A percentile compares a stretch with the other conserved stretches of the same genome.
phyloP scores from a whole-genome alignment of 352 stramenopile genomes.

The Bremia lactucae region DNA sequence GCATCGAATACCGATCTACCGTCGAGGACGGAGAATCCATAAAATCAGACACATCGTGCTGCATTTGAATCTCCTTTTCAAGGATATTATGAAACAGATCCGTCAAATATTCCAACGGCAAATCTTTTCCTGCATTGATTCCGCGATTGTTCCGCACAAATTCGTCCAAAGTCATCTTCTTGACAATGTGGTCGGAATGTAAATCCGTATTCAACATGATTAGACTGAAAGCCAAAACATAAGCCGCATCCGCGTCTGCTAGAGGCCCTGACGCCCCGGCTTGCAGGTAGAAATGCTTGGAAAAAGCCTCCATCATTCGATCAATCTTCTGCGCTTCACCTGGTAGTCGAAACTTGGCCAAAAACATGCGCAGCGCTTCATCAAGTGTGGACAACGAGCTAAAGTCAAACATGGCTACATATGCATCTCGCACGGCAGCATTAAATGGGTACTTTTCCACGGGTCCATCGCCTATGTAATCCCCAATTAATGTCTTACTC shows the following conservation, averaged over 20 bases:
- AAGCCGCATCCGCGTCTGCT: slow-evolving; percentile 87
- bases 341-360: slow-evolving; percentile 92
- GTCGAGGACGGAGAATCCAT: slow-evolving; percentile 47
- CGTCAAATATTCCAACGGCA: slow-evolving; percentile 59
- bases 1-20: slow-evolving; percentile 79
- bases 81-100: slow-evolving; percentile 77
- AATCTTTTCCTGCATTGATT: slow-evolving; percentile 72
- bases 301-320: slow-evolving; percentile 94
- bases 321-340: slow-evolving; percentile 98
- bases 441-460: slow-evolving; percentile 96
- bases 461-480: slow-evolving; percentile 93
- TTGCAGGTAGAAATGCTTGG: slow-evolving; percentile 85
- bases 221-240: slow-evolving; percentile 95
- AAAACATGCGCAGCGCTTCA: slow-evolving; percentile 87
- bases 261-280: slow-evolving; percentile 44
- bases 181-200: slow-evolving; percentile 87
- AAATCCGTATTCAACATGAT: slow-evolving; percentile 99
- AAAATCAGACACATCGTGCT: slow-evolving; percentile 79
- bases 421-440: slow-evolving; percentile 67
- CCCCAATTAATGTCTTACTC: slow-evolving; percentile 91
- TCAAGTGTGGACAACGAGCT: slow-evolving; percentile 75
- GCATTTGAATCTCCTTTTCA: slow-evolving; percentile 83
- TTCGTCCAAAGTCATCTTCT: slow-evolving; percentile 84
- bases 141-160: slow-evolving; percentile 83
- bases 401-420: slow-evolving; percentile 94